Conservation (phyloP, 768 basidiomycete species). For the Solioccasus polychromus region DNA sequence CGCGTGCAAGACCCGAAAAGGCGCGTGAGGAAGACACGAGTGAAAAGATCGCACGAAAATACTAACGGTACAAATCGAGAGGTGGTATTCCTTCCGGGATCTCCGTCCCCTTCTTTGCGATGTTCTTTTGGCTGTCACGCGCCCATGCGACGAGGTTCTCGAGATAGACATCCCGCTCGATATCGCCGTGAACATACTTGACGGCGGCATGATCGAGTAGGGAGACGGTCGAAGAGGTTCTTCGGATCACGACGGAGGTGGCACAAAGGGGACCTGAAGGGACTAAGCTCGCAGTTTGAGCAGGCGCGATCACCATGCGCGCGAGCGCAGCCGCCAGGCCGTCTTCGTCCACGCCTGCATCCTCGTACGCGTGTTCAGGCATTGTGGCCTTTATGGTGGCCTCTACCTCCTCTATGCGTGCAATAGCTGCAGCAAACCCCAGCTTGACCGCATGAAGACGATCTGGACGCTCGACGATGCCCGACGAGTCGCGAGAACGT, state of each 20-base stretch:
- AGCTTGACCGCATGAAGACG: conserved; percentile 80
- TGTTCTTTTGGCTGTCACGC: conserved; percentile 56
- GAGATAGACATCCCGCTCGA: conserved; percentile 64
- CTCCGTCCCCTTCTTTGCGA: conserved; percentile 63
- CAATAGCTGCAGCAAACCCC: conserved; percentile 77
- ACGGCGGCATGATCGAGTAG: conserved; percentile 61
- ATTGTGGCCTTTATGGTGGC: background rate
- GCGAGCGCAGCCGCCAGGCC: conserved; percentile 47
- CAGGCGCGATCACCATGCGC: conserved; percentile 37
- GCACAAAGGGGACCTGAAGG: conserved; percentile 14
- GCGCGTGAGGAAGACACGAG: background rate
- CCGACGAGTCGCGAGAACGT: conserved; percentile 67
- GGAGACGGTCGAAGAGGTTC: conserved; percentile 53
- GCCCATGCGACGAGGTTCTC: conserved; percentile 61
- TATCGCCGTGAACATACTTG: conserved; percentile 71
- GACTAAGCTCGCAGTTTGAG: conserved; percentile 8
- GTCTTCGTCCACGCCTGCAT: conserved; percentile 38
- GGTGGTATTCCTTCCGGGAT: conserved; percentile 72
- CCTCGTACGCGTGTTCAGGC: background rate
- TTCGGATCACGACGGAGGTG: conserved; percentile 43
- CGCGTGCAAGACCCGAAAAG: background rate
- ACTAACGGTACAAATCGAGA: conserved; percentile 80
- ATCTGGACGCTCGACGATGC: conserved; percentile 89
- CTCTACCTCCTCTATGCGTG: conserved; percentile 55
- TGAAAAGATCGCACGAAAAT: background rate